Base-by-base conservation (phyloP, 306 rosid genomes). In the Cicer cuneatum region DNA sequence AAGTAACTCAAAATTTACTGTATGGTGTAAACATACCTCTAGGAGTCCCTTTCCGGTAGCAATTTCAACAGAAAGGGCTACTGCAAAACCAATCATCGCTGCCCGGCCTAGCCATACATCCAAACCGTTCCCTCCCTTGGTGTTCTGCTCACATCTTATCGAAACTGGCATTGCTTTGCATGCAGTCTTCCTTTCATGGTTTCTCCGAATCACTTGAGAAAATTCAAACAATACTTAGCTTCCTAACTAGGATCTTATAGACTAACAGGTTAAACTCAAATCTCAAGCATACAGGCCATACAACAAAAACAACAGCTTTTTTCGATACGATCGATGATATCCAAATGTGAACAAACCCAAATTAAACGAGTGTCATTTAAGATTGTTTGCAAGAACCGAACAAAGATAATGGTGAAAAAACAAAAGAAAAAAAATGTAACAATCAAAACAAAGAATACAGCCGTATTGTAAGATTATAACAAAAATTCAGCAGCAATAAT, bases 41-140 rank as follows among this genome's bases (percentile, higher is more conserved):
- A 93, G 80, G 71, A 93, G 90, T 64, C 98, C 98, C 84, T 86
- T 93, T 35, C 98, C 97, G 0, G 97, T 89, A 16, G 89, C 73
- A 74, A 93, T 63, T 91, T 93, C 98, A 59, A 91, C 91, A 63
- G 78, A 71, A 29, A 91, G 75, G 69, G 96, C 98, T 7, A 57
- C 80, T 13, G 97, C 89, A 84, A 94, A 94, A 49, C 98, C 95
- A 71, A 94, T 78, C 98, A 94, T 94, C 61, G 95, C 97, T 7
- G 78, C n/a, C 76, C 98, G 86, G 60, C 97, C 95, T 3, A 92
- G 86, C 97, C 96, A 92, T 39, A 91, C 88, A 75, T 94, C 97
- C 87, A 92, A 66, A 79, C 87, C 64, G 53, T 58, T 85, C 11
- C 88, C 89, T 46, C 74, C 85, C 78, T 82, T 78, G n/a, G 87